Evolutionary conservation across 257 asterid genomes (phyloP), one percentile per base, ranked within the genome.

Genomic region (Anisodus acutangulus): DNA sequence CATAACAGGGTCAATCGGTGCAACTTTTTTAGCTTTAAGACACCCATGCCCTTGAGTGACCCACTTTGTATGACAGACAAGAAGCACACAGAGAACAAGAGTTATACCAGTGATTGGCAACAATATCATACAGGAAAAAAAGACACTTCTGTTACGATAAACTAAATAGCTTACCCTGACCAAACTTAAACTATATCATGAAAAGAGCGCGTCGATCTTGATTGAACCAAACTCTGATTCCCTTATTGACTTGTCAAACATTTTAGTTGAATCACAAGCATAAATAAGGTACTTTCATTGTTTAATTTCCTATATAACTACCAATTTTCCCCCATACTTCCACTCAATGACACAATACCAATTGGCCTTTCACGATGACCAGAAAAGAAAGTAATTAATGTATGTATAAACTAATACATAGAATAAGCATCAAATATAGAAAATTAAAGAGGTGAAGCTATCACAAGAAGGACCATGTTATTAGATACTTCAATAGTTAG

Each of bases 401-500:
- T 49, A 19, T 74, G 60, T 47, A 74, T 19, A 74, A 74, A 6
- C 7, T 74, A 11, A 49, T 10, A 47, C 41, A 49, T 10, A 51
- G 81, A 74, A 72, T 5, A 72, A 45, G 37, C 3, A 72, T 74
- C 39, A 51, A 3, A 74, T 62, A 22, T 45, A 74, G 43, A 22
- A 51, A 74, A 10, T 26, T 51, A 13, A 49, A 13, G 47, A 26
- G 64, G 41, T 76, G 64, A 76, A 26, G 63, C 22, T 76, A 53
- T 53, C 47, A 53, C 47, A 51, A 51, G 81, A 76, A 76, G 2
- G 15, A 13, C 81, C 63, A 26, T 76, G 63, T 59, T 51, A 22
- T 51, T 13, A 76, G 47, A 76, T 53, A 76, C 63, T 76, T 76
- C 45, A 53, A 13, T 13, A 76, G 64, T 76, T 76, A 53, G 81